Evolutionary conservation across 2,329 filamentous ascomycete species (phyloP), one percentile per base, ranked within the genome.

Genomic region (Talaromyces rugulosus): DNA sequence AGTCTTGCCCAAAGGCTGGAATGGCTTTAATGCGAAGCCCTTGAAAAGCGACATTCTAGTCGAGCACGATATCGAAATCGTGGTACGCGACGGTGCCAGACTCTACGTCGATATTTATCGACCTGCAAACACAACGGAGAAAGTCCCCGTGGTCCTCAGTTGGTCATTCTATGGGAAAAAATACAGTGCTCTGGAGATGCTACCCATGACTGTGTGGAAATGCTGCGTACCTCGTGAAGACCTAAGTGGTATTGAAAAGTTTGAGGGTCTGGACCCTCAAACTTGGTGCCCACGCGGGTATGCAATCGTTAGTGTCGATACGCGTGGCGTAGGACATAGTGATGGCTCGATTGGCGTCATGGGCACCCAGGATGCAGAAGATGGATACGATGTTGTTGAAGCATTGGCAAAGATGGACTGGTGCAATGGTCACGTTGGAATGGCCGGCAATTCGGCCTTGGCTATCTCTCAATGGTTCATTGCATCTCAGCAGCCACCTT

Each of bases 121-220:
- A 5, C 79, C 79, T 0, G 69, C 75, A 1, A 67, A 69, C 31
- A 60, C 62, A 16, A 60, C 65, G n/a, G 76, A 73, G 51, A 55
- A 60, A 44, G 66, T 81, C 0, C 80, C 81, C 1, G 80, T 78
- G 1, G 68, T 82, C 28, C 64, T 83, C 1, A 72, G 71, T 56
- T 82, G 78, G 78, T 75, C 72, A 6, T 75, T 74, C 14, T 82
- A 78, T 62, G 80, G 80, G 23, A 82, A 82, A 64, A 76, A 78
- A 61, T 78, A 75, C 62, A 75, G 71, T 16, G 74, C 18, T 3
- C 65, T 79, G 14, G 66, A 71, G 18, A 77, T 77, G 69, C 68
- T 78, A 3, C 69, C 74, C 1, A 78, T 77, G 68, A 73, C 70
- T 1, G 69, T 71, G 4, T 76, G 73, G 74, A 73, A 76, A 36